Base-by-base conservation (phyloP, 1,139 yeast species). In the Geotrichum restrictum region DNA sequence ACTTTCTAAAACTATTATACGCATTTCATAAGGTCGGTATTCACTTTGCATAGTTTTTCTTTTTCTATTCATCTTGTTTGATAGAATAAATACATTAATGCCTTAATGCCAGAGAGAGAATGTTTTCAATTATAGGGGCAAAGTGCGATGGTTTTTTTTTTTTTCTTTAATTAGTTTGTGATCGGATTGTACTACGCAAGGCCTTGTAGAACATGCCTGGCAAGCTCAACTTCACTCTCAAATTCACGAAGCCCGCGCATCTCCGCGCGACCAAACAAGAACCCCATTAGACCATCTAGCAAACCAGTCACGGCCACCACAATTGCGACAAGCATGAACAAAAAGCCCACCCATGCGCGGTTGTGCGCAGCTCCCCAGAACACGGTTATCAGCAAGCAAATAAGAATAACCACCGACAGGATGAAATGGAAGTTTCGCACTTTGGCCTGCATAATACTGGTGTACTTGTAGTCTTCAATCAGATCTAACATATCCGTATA, bases 1-100 rank as follows among this genome's bases (percentile, higher is more conserved):
- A 93, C 68, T 93, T 93, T 71, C 75, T 93, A 64, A 86, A 83
- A 64, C 74, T 93, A 52, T 74, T 93, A 56, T 89, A 85, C 64
- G 98, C 96, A 7, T 93, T 94, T 77, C 97, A 94, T 71, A 94
- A 91, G 70, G 97, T 88, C 49, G 98, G 98, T 49, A 87, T 93
- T 57, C 98, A 93, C 69, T 93, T 93, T 74, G 96, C 98, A 57
- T 91, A 74, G 56, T 3, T n/a, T 3, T 24, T 18, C 21, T 18
- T 38, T 8, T 24, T 8, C 2, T n/a, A 1, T 24, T 18, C 21
- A 8, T 38, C 29, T 24, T 8, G 29, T 24, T 24, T 24, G n/a
- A n/a, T n/a, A 34, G 19, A 37, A 27, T 13, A 7, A 29, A 24
- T 24, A 24, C 29, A 24, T 24, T 24, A 24, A 24, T 24, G 29